phyloP scores from a whole-genome alignment of 129 eudicot species.

The Daucus carota region DNA sequence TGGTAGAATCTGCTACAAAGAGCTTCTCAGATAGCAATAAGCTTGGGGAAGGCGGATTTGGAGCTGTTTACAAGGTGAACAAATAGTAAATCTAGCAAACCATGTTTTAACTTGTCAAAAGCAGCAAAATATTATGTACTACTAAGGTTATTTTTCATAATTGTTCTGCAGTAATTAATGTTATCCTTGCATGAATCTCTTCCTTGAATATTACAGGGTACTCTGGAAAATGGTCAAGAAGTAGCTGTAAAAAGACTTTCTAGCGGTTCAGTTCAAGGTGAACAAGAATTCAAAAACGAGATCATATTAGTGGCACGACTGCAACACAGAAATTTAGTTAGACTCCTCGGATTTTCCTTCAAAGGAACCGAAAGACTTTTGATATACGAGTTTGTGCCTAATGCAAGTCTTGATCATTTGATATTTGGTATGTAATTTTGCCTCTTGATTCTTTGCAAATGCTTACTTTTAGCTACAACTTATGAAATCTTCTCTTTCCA shows the following conservation, averaged over 20 bases:
- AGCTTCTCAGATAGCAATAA: not conserved
- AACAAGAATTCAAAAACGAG: not conserved
- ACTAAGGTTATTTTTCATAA: no score
- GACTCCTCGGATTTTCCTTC: not conserved
- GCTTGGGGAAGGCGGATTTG: conserved; percentile 12
- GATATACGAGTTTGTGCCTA: not conserved
- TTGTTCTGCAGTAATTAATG: not conserved
- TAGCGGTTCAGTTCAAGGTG: not conserved
- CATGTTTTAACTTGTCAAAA: not conserved
- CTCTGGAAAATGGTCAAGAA: not conserved
- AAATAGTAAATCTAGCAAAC: not conserved
- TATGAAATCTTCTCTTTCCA: not conserved
- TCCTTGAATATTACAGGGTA: not conserved
- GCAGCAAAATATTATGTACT: not conserved
- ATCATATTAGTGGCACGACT: not conserved
- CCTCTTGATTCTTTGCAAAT: not conserved
- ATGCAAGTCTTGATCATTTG: not conserved
- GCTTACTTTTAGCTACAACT: not conserved
- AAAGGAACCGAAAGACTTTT: not conserved
- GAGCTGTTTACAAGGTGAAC: conserved; percentile 10
- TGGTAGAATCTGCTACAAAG: not conserved
- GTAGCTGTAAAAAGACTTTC: not conserved
- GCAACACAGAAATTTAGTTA: not conserved
- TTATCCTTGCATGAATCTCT: not conserved
- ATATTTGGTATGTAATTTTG: not conserved